Base-by-base conservation (phyloP, 345 rosid genomes). In the Psidium friedrichsthalianum region DNA sequence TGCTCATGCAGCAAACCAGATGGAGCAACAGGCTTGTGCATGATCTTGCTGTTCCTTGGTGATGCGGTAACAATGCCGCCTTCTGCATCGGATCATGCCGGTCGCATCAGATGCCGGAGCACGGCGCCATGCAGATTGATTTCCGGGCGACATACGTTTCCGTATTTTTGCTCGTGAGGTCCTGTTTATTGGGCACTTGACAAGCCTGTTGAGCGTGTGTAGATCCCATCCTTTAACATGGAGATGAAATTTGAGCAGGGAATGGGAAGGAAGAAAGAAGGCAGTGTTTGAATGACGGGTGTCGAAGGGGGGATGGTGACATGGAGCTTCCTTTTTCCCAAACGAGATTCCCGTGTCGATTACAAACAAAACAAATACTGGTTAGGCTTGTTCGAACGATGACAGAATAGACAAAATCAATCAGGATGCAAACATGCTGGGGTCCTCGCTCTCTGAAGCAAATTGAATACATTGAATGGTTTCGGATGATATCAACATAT, bases 91-190 rank as follows among this genome's bases (percentile, higher is more conserved):
- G 44, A 18, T 69, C 32, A 32, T 6, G 18, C 54, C 54, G 6
- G 6, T 52, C 54, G 11, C 21, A 69, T 69, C 36, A 69, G 47
- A 32, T 69, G 78, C 25, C 21, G 25, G 40, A 18, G 13, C 47
- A 16, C 3, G 25, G 2, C 24, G 22, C 8, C 24, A 47, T 36
- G 78, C 47, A 18, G 47, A 36, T 4, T 32, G 47, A 20, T 32
- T 69, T 0, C 47, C 6, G 0, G 0, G 78, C 14, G 21, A 69
- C 0, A 18, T 36, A 3, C 21, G 20, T 56, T 69, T 20, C 47
- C 6, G 18, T 32, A 69, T 69, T 69, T 32, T 16, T 32, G 12
- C 13, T 40, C 12, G 6, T 0, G 44, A 32, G 36, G 18, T 69
- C 47, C 25, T 9, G 21, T 36, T 0, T 69, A 24, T 69, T 18